Evolutionary conservation across 2,329 filamentous ascomycete genomes (phyloP).

Genomic region (Aaosphaeria arxii): DNA sequence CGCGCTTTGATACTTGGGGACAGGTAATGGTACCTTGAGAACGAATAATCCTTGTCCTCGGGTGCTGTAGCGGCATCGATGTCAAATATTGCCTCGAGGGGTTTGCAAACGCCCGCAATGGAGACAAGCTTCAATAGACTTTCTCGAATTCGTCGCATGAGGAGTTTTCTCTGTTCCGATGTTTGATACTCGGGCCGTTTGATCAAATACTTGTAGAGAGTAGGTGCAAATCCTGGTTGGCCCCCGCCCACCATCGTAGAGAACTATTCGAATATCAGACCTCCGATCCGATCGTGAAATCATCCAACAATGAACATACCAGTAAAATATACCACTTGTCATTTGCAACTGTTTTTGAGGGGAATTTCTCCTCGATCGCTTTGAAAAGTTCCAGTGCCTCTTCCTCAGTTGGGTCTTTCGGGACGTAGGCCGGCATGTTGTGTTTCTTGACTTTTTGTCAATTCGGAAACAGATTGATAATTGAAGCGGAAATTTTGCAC

Average conservation of each 20-base stretch:
- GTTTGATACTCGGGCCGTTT: constrained; percentile 46
- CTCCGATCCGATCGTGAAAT: no score
- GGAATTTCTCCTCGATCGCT: constrained; percentile 43
- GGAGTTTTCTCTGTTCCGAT: constrained; percentile 42
- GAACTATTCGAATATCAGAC: constrained; percentile 14
- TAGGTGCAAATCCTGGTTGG: constrained; percentile 50
- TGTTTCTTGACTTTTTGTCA: background rate
- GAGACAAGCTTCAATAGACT: constrained; percentile 56
- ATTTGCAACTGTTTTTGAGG: constrained; percentile 38
- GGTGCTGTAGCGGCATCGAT: constrained; percentile 51
- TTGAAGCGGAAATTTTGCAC: background rate
- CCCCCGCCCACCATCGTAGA: constrained; percentile 50
- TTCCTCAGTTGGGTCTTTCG: constrained; percentile 33
- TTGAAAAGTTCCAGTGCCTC: constrained; percentile 43
- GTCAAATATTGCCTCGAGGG: constrained; percentile 58
- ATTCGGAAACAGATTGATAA: background rate
- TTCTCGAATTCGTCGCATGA: constrained; percentile 56
- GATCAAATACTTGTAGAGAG: constrained; percentile 57
- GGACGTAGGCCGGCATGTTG: constrained; percentile 12
- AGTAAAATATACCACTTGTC: constrained; percentile 48
- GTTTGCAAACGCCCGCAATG: constrained; percentile 62
- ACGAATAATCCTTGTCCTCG: constrained; percentile 58
- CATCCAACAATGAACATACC: constrained; percentile 20
- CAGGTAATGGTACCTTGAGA: constrained; percentile 40
- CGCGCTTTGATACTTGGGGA: background rate